Base-by-base conservation (phyloP, 257 asterid genomes). In the Catharanthus roseus region DNA sequence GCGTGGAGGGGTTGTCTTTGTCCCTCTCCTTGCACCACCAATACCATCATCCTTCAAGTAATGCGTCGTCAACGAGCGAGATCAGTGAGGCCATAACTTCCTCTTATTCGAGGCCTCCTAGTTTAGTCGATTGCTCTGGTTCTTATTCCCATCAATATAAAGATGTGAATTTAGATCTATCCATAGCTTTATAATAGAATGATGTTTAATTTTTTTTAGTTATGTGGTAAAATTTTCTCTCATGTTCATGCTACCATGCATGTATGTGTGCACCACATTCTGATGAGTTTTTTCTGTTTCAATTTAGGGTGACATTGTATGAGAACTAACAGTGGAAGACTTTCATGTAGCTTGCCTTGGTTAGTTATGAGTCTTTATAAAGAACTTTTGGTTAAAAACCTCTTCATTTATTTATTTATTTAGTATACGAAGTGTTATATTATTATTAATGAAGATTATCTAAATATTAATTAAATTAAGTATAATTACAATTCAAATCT, bases 51-150 rank as follows among this genome's bases (percentile, higher is more conserved):
- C 78, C 83, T 33, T 76, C 89, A 15, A 86, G 85, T 74, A 82
- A 81, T 45, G 76, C 68, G 12, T 87, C 89, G 31, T 88, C 84
- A 7, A 67, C 81, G 0, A 85, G 90, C 73, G 96, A 90, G 71
- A 82, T 82, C 53, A 83, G 87, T 66, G 95, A 86, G 72, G 83
- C 86, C 4, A 70, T 79, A 41, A 56, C 63, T 31, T 81, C n/a
- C n/a, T n/a, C 86, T 1, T 64, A 60, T 42, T 41, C 81, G 0
- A 66, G 75, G 12, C 61, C 44, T 9, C 61, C 44, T 33, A 75
- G 64, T 60, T 50, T 73, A 15, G 36, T 29, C 11, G 70, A 69
- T 57, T 44, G 23, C 23, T 76, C 73, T 23, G 76, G 69, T 71
- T 77, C 84, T 75, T n/a, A n/a, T n/a, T 55, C 58, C 2, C 69